Conservation (phyloP, 768 basidiomycete species). For the Leccinum imitatum region DNA sequence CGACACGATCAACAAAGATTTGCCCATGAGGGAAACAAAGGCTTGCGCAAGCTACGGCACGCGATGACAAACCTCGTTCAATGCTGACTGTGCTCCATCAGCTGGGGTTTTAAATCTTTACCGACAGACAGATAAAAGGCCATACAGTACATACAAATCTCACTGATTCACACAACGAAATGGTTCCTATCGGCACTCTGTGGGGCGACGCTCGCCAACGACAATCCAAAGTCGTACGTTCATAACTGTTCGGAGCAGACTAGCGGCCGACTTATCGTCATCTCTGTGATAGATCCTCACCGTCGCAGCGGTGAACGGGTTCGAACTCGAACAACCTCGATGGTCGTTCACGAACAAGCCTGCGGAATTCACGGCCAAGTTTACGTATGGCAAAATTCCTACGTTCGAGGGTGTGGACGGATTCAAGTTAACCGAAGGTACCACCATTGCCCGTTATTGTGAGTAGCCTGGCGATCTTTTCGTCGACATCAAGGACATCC, state of each 20-base stretch:
- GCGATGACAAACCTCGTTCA: not conserved
- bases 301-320: constrained; percentile 19
- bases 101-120: not conserved
- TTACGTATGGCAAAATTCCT: constrained; percentile 25
- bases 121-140: constrained; percentile 1
- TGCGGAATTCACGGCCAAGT: constrained; percentile 13
- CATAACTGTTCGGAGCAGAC: not conserved
- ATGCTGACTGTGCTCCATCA: not conserved
- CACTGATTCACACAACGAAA: not conserved
- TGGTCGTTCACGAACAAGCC: constrained; percentile 18
- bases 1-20: too few species aligned
- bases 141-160: too few species aligned
- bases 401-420: constrained; percentile 22
- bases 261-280: not conserved
- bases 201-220: constrained; percentile 21
- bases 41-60: not conserved
- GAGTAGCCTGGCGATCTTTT: not conserved
- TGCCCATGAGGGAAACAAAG: not conserved
- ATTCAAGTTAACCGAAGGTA: constrained; percentile 19
- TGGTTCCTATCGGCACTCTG: constrained; percentile 20
- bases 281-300: constrained; percentile 13
- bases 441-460: constrained; percentile 25
- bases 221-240: constrained; percentile 27
- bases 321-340: constrained; percentile 13
- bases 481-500: not conserved